Conservation (phyloP, 441 rosid genomes). For the Gossypium aridum region DNA sequence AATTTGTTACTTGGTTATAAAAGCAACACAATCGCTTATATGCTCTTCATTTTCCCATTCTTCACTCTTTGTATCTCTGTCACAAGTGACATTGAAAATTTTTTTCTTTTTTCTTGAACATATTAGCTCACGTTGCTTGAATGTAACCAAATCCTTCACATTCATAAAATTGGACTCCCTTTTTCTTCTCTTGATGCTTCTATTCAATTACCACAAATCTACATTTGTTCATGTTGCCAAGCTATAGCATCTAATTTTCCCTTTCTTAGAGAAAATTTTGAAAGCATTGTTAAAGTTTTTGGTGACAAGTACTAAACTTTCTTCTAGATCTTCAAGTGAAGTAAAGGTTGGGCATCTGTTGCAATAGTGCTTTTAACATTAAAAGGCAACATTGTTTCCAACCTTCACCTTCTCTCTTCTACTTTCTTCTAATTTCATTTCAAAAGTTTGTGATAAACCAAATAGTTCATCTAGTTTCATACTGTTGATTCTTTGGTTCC, state of each 20-base stretch:
- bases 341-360: background rate
- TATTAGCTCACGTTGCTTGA: background rate
- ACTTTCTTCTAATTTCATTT: no score
- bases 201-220: background rate
- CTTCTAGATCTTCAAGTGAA: background rate
- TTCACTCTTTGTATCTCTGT: background rate
- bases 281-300: background rate
- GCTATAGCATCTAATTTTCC: background rate
- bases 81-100: background rate
- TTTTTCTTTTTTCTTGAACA: background rate
- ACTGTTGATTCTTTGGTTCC: background rate
- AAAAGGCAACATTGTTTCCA: background rate
- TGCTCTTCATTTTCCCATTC: background rate
- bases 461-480: background rate
- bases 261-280: background rate
- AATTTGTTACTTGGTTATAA: no score
- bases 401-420: background rate
- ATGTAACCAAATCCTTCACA: background rate
- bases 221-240: background rate
- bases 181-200: background rate
- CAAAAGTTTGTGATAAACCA: background rate
- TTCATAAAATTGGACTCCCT: background rate
- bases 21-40: background rate
- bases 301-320: background rate
- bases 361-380: background rate